Percentiles rank a stretch among this genome's conserved stretches.
Evolutionary conservation across 2,329 filamentous ascomycete species (phyloP).

Genomic region (Hirsutella rhossiliensis): DNA sequence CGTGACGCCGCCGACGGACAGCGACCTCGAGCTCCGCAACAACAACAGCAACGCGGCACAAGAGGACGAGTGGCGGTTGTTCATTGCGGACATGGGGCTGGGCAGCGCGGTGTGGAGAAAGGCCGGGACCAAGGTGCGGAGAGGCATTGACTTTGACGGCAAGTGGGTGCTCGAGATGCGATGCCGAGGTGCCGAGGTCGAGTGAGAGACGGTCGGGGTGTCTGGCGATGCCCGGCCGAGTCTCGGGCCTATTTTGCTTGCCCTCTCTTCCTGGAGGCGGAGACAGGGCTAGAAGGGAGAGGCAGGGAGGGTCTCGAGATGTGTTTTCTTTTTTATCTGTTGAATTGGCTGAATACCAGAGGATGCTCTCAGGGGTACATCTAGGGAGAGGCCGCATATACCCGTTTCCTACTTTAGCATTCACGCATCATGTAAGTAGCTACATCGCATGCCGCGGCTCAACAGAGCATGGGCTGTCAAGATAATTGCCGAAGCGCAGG

Average conservation of each 20-base stretch:
- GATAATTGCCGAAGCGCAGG: too few relatives aligned
- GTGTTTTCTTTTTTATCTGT: too few relatives aligned
- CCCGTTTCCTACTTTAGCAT: too few relatives aligned
- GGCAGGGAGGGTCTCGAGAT: too few relatives aligned
- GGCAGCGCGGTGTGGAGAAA: slow-evolving; percentile 75
- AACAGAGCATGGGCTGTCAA: too few relatives aligned
- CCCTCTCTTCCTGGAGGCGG: slow-evolving; percentile 1
- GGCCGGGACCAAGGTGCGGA: slow-evolving; percentile 66
- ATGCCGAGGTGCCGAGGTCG: slow-evolving; percentile 27
- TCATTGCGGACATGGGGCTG: slow-evolving; percentile 78
- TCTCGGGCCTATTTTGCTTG: background rate
- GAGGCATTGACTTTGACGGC: slow-evolving; percentile 79
- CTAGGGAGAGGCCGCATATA: too few relatives aligned
- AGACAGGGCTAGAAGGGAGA: too few relatives aligned
- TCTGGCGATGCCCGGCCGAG: background rate
- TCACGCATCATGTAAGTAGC: too few relatives aligned
- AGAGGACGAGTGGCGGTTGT: slow-evolving; percentile 63
- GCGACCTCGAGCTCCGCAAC: slow-evolving; percentile 17
- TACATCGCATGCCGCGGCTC: too few relatives aligned
- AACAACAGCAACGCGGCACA: slow-evolving; percentile 18
- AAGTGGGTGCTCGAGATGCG: slow-evolving; percentile 71
- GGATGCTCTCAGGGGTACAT: too few relatives aligned
- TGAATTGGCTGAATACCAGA: too few relatives aligned
- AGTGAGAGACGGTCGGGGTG: slow-evolving; percentile 5
- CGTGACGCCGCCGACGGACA: slow-evolving; percentile 41